Conservation (phyloP, 2,329 filamentous ascomycete genomes). For the Fusarium denticulatum region DNA sequence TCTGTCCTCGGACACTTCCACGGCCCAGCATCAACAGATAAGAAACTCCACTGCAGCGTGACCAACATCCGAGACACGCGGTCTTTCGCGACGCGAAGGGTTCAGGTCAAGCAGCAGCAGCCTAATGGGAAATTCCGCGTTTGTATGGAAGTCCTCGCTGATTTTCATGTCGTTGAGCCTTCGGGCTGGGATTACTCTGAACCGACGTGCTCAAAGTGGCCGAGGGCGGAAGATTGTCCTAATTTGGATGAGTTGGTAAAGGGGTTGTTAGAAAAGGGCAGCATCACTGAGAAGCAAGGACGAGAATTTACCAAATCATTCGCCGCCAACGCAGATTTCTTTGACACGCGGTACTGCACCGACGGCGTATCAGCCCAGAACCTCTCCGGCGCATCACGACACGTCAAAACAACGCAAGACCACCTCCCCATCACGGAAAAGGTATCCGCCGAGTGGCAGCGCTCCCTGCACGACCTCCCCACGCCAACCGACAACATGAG, state of each 20-base stretch:
- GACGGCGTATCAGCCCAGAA: conserved; percentile 57
- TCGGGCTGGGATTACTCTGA: conserved; percentile 52
- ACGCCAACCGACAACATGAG: conserved; percentile 48
- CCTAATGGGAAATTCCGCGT: conserved; percentile 49
- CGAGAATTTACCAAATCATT: conserved; percentile 45
- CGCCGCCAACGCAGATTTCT: conserved; percentile 42
- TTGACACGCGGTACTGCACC: conserved; percentile 50
- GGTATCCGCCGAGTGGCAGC: conserved; percentile 55
- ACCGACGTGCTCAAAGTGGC: conserved; percentile 47
- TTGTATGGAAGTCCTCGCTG: conserved; percentile 56
- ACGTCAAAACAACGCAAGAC: conserved; percentile 50
- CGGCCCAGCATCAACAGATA: conserved; percentile 55
- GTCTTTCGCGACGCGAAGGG: conserved; percentile 58
- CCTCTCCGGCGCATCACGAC: conserved; percentile 53
- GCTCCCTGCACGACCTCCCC: conserved; percentile 34
- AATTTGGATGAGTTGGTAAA: conserved; percentile 8
- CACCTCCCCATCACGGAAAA: conserved; percentile 47
- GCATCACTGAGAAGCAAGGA: conserved; percentile 35
- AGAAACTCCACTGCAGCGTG: conserved; percentile 51
- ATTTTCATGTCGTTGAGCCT: conserved; percentile 57
- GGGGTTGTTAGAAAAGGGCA: conserved; percentile 37
- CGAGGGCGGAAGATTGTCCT: conserved; percentile 39
- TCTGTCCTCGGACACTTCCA: conserved; percentile 58
- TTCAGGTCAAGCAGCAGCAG: conserved; percentile 56
- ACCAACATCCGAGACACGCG: conserved; percentile 54